Conservation (phyloP, 768 basidiomycete genomes). For the Naganishia randhawae region DNA sequence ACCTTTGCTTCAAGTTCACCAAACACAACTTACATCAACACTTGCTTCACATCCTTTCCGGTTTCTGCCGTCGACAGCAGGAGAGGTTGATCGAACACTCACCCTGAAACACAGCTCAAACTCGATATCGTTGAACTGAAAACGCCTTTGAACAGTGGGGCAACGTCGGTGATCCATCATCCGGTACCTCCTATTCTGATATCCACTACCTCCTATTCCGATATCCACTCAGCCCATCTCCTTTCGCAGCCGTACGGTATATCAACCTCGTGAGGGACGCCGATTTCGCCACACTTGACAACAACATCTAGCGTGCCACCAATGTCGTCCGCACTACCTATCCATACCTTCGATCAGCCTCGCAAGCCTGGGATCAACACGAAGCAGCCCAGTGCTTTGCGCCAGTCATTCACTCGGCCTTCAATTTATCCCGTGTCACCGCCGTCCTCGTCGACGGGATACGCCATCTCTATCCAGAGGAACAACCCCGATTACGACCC, state of each 20-base stretch:
- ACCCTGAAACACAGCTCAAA: slow-evolving; percentile 5
- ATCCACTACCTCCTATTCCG: no score
- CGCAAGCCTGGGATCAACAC: neutral
- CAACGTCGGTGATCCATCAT: neutral
- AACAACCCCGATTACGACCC: slow-evolving; percentile 12
- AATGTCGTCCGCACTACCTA: slow-evolving; percentile 16
- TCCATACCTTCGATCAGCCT: slow-evolving; percentile 13
- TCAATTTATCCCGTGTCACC: slow-evolving; percentile 24
- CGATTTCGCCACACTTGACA: neutral
- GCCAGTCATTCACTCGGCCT: slow-evolving; percentile 20
- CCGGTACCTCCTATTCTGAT: no score
- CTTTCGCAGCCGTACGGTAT: neutral
- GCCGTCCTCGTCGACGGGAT: slow-evolving; percentile 4
- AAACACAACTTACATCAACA: neutral
- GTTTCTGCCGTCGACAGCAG: neutral
- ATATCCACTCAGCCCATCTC: no score
- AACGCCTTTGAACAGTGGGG: slow-evolving; percentile 4
- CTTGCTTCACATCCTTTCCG: no score
- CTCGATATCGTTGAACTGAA: neutral
- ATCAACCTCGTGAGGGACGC: slow-evolving; percentile 6
- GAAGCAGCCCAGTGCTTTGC: slow-evolving; percentile 8
- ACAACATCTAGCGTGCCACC: neutral
- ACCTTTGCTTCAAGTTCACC: neutral
- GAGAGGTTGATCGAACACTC: slow-evolving; percentile 8
- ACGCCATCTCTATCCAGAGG: slow-evolving; percentile 15